A percentile compares a stretch with the other conserved stretches of the same genome.
Conservation (phyloP, 306 rosid species). For the Arachis hypogaea region DNA sequence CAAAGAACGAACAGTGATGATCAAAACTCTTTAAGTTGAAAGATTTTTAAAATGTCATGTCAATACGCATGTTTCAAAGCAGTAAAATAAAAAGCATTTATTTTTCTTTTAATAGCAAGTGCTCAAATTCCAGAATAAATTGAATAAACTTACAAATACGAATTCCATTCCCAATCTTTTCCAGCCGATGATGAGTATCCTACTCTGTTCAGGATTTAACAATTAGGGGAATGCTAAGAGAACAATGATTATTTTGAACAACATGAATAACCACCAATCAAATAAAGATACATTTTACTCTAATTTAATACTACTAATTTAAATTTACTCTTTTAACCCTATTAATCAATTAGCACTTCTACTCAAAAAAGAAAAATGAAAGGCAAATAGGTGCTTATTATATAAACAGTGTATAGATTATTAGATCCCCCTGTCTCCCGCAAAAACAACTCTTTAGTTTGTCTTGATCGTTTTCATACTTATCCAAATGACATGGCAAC, state of each 20-base stretch:
- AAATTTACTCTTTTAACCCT: no score
- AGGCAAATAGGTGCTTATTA: neutral
- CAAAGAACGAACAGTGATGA: neutral
- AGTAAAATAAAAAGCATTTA: neutral
- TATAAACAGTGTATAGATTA: no score
- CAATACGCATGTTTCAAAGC: slow-evolving; percentile 1
- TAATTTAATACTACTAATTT: no score
- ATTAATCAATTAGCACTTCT: neutral
- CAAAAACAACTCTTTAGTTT: no score
- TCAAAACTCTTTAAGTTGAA: slow-evolving; percentile 34
- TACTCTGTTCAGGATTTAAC: slow-evolving; percentile 55
- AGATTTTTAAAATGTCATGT: slow-evolving; percentile 4
- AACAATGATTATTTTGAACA: no score
- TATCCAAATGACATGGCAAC: neutral
- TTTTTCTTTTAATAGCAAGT: slow-evolving; percentile 26
- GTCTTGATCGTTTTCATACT: no score
- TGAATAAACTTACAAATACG: slow-evolving; percentile 77
- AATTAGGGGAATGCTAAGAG: neutral
- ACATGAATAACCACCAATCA: no score
- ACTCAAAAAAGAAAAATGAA: slow-evolving; percentile 12
- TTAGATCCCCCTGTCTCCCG: no score
- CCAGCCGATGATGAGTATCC: slow-evolving; percentile 77
- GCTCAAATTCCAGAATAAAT: slow-evolving; percentile 12
- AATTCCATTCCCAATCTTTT: slow-evolving; percentile 91
- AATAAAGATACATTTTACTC: no score